Conservation (phyloP, 306 rosid genomes). For the Quillaja saponaria region DNA sequence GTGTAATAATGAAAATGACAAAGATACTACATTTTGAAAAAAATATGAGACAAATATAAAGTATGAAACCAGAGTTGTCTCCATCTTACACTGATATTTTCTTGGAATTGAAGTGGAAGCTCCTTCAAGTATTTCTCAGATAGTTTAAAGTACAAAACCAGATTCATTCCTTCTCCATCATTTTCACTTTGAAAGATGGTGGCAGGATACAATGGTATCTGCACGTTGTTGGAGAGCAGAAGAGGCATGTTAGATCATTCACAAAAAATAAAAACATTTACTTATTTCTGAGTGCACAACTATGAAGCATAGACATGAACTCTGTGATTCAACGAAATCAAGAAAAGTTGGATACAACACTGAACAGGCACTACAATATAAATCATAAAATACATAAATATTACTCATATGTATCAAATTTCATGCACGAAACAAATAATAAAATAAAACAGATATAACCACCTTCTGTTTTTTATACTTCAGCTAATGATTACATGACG, state of each 20-base stretch:
- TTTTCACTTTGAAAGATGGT: slow-evolving; percentile 80
- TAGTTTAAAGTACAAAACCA: slow-evolving; percentile 80
- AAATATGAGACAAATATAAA: slow-evolving; percentile 10
- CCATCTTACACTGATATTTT: slow-evolving; percentile 69
- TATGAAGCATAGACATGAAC: too few relatives aligned
- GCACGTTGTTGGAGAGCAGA: slow-evolving; percentile 39
- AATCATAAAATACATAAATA: too few relatives aligned
- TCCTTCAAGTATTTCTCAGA: slow-evolving; percentile 78
- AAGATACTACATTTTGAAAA: slow-evolving; percentile 16
- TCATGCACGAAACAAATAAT: too few relatives aligned
- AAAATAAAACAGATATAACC: too few relatives aligned
- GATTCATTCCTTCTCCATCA: slow-evolving; percentile 96
- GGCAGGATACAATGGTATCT: slow-evolving; percentile 89
- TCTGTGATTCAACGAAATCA: too few relatives aligned
- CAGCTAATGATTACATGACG: too few relatives aligned
- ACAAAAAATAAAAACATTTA: background rate
- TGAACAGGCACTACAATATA: too few relatives aligned
- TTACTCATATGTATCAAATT: too few relatives aligned
- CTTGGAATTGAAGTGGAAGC: slow-evolving; percentile 70
- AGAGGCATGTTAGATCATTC: slow-evolving; percentile 11
- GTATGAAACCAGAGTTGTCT: background rate
- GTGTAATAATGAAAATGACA: background rate
- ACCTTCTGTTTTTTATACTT: too few relatives aligned
- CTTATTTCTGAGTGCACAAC: slow-evolving; percentile 7
- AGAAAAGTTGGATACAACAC: too few relatives aligned